phyloP scores from a whole-genome alignment of 179 eudicot genomes.

The Spinacia oleracea region DNA sequence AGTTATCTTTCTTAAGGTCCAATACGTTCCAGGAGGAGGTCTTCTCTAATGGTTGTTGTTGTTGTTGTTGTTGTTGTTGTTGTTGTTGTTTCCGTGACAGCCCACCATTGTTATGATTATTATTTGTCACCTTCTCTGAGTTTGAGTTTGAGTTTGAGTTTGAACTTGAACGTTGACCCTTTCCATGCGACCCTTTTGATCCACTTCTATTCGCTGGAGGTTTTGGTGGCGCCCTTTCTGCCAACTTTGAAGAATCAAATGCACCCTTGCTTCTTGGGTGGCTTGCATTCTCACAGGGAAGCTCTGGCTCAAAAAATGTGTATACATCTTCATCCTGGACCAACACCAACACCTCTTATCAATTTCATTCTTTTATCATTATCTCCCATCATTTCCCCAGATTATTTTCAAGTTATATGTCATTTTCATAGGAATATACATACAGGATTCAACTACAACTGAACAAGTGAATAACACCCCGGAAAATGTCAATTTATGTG shows the following conservation, averaged over 20 bases:
- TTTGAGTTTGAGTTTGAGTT: conserved; percentile 32
- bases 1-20: conserved; percentile 76
- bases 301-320: conserved; percentile 93
- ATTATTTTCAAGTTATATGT: no score
- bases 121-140: conserved; percentile 38
- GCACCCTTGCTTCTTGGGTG: conserved; percentile 45
- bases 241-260: conserved; percentile 38
- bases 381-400: no score
- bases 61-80: no score
- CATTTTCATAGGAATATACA: no score
- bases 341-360: no score
- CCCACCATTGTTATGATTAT: conserved; percentile 29
- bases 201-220: conserved; percentile 32
- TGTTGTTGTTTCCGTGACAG: conserved; percentile 24
- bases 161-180: conserved; percentile 31
- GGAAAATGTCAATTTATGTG: no score
- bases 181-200: conserved; percentile 42
- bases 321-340: conserved; percentile 85
- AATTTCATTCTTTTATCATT: no score
- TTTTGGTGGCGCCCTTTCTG: conserved; percentile 35
- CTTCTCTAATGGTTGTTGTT: conserved; percentile 35
- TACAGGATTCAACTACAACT: no score
- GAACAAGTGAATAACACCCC: no score
- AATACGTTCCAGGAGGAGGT: conserved; percentile 56
- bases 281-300: conserved; percentile 50